Evolutionary conservation across 2,329 filamentous ascomycete species (phyloP).

Genomic region (Ascochyta clinopodiicola): DNA sequence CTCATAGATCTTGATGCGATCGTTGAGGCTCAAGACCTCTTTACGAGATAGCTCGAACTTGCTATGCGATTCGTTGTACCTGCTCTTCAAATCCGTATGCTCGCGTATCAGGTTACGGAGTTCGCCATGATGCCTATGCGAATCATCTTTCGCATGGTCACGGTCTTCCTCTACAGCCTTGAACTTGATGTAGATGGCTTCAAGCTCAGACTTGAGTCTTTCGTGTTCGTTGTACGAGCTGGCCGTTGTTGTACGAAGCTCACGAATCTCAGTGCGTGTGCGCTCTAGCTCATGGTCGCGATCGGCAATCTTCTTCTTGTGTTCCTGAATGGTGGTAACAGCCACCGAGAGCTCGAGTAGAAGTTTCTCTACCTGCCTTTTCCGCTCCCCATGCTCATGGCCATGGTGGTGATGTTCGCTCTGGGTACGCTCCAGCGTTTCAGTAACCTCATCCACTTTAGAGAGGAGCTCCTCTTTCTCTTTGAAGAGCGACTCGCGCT

Average conservation of each 20-base stretch:
- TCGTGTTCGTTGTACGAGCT: constrained; percentile 23
- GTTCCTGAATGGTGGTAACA: constrained; percentile 26
- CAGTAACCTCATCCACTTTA: constrained; percentile 30
- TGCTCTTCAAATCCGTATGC: constrained; percentile 36
- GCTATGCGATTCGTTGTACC: constrained; percentile 21
- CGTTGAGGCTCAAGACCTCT: constrained; percentile 26
- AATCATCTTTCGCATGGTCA: constrained; percentile 28
- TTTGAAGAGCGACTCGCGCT: constrained; percentile 32
- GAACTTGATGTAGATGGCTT: constrained; percentile 24
- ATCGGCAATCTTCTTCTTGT: constrained; percentile 33
- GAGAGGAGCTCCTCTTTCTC: constrained; percentile 30
- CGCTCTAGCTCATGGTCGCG: constrained; percentile 28
- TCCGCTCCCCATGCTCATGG: constrained; percentile 29
- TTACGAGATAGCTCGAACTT: constrained; percentile 33
- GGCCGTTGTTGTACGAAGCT: constrained; percentile 18
- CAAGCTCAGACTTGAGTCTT: constrained; percentile 26
- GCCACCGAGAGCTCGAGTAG: constrained; percentile 31
- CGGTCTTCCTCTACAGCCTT: constrained; percentile 29
- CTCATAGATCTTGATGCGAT: constrained; percentile 33
- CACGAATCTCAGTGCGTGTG: constrained; percentile 25
- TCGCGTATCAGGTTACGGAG: constrained; percentile 28
- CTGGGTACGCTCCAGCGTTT: constrained; percentile 32
- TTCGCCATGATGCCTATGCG: constrained; percentile 31
- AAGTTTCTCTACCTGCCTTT: constrained; percentile 31
- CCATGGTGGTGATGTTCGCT: constrained; percentile 30